Base-by-base conservation (phyloP, 345 rosid species). In the Pelargonium nanum region DNA sequence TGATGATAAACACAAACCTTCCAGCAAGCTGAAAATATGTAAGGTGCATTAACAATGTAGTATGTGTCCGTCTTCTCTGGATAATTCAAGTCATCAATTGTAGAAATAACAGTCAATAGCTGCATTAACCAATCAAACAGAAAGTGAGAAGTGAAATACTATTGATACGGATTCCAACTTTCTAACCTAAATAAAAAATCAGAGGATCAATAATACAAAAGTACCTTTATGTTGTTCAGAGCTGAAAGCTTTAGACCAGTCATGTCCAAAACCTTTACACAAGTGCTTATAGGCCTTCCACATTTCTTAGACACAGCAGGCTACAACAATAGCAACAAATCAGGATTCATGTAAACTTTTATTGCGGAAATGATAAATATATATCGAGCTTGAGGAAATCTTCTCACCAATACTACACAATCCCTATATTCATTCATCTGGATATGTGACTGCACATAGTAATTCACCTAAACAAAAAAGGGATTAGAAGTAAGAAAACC, bases 351-450 rank as follows among this genome's bases (percentile, higher is more conserved):
- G 19, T 40, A n/a, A 57, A 26, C 32, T 45, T 54, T 23, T 13
- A 53, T 30, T 21, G 30, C 4, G 51, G 26, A 24, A 26, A 30
- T 12, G 9, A 60, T 44, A 52, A 55, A 56, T 21, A 48, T 21
- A 55, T 24, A 26, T 64, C 57, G 45, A 25, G 20, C 23, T 19
- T 40, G 32, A 6, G 24, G 53, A 57, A 63, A 55, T 40, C 34
- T 53, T 32, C 81, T 68, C 66, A 93, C 99, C 97, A 90, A 80
- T 45, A 94, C 48, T 4, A 94, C 84, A 55, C 95, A 91, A 67
- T 94, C 99, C 57, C 99, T 79, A 58, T 88, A 90, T 76, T 94
- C 99, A 59, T 94, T 94, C 79, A 94, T 79, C 75, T 94, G 99
- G 77, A 94, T 94, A 71, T 94, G 99, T 15, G 99, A 94, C 74